Percentiles rank a stretch among this genome's conserved stretches.
Conservation (phyloP, 208 protist genomes). For the Trypanosomatidae sp. region DNA sequence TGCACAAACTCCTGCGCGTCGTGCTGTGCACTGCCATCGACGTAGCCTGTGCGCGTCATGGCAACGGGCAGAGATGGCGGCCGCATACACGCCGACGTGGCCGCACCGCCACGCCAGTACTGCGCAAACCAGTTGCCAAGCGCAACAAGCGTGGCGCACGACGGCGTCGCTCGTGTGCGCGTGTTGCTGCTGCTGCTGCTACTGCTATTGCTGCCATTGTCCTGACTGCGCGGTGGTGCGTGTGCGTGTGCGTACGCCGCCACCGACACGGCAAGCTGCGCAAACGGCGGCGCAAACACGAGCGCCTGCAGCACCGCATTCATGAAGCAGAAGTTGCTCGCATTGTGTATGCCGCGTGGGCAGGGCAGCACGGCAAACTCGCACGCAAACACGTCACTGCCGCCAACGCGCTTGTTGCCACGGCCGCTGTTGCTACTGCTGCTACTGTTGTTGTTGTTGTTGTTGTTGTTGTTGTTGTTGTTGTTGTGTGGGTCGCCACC, state of each 20-base stretch:
- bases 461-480: background rate
- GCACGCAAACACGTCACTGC: constrained; percentile 7
- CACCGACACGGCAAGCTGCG: constrained; percentile 40
- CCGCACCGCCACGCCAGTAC: constrained; percentile 40
- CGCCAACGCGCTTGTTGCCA: background rate
- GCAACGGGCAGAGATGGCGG: constrained; percentile 14
- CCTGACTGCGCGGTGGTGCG: background rate
- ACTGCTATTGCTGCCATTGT: no score
- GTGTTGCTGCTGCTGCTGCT: no score
- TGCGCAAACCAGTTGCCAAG: constrained; percentile 55
- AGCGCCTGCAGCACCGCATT: constrained; percentile 61
- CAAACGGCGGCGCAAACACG: constrained; percentile 48
- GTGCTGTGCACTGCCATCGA: constrained; percentile 55
- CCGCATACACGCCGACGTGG: constrained; percentile 2
- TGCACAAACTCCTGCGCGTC: constrained; percentile 82
- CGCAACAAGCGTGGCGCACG: constrained; percentile 22
- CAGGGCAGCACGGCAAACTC: constrained; percentile 19
- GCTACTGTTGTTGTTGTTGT: constrained; percentile 1
- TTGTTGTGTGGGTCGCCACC: background rate
- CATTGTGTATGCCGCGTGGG: constrained; percentile 60
- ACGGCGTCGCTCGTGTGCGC: no score
- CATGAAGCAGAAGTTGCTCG: constrained; percentile 78
- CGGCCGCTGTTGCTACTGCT: background rate
- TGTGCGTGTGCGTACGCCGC: constrained; percentile 7
- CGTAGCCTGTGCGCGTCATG: background rate